These are phyloP conservation scores for Cercospora citrullina DNA, from an alignment of 2,329 filamentous ascomycete genomes.

Conservation along the genomic window DNA sequence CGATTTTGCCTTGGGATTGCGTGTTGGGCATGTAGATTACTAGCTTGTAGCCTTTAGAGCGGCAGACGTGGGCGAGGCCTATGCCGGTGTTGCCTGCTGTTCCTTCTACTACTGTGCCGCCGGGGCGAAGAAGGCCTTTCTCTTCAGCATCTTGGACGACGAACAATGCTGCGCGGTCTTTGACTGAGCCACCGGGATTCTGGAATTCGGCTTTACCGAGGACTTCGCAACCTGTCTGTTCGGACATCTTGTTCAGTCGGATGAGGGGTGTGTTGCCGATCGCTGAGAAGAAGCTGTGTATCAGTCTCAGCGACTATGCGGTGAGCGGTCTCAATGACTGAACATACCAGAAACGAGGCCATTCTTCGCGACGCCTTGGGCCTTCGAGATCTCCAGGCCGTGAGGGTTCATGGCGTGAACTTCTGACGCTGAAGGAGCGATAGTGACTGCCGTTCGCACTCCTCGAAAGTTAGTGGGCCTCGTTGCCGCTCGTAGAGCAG, in stretches of 20 bases:
- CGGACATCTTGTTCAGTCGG: slow-evolving; percentile 80
- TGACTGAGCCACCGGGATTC: slow-evolving; percentile 94
- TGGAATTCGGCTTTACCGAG: slow-evolving; percentile 98
- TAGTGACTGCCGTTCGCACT: slow-evolving; percentile 30
- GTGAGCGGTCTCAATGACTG: background rate
- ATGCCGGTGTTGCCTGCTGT: slow-evolving; percentile 98
- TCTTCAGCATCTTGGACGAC: slow-evolving; percentile 93
- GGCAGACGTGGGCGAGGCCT: slow-evolving; percentile 93
- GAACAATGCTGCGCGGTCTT: slow-evolving; percentile 93
- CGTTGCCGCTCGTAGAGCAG: slow-evolving; percentile 28
- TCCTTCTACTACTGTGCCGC: slow-evolving; percentile 93
- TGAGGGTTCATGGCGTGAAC: slow-evolving; percentile 35
- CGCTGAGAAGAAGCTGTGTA: slow-evolving; percentile 54
- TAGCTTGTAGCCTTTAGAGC: slow-evolving; percentile 85
- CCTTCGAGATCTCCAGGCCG: slow-evolving; percentile 71
- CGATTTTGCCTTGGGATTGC: slow-evolving; percentile 96
- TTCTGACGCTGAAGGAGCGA: slow-evolving; percentile 26
- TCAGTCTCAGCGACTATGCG: slow-evolving; percentile 28
- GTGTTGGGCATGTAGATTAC: slow-evolving; percentile 99
- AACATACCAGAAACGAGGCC: slow-evolving; percentile 72
- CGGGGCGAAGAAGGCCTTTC: slow-evolving; percentile 74
- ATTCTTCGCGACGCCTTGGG: slow-evolving; percentile 75
- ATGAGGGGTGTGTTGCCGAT: slow-evolving; percentile 98
- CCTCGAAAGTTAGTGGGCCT: slow-evolving; percentile 26
- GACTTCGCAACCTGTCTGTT: slow-evolving; percentile 88